Base-by-base conservation (phyloP, 2,329 filamentous ascomycete genomes). In the Nothophoma quercina region DNA sequence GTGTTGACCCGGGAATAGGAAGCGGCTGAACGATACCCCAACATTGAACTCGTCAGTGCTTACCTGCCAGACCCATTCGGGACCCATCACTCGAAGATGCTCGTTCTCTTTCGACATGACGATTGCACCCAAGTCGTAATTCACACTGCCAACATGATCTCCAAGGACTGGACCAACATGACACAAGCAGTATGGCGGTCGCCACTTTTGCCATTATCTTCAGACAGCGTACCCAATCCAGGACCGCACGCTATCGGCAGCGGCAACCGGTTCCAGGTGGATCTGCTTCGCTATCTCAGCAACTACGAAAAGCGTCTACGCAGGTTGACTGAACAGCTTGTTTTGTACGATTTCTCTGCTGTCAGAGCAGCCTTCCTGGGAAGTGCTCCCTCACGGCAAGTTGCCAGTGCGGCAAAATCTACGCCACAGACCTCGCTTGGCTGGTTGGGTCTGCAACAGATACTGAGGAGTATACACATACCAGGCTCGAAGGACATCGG, bases 131-230 rank as follows among this genome's bases (percentile, higher is more conserved):
- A 96, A 73, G 78, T 96, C 5, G 75, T 96, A 49, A 92, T 96
- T 23, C 90, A 96, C 63, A 96, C 92, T 0, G 91, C 92, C 15
- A 96, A 96, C 63, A 91, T 96, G 88, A 93, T 96, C n/a, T 68
- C 81, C 4, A 86, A 87, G 48, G 92, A 96, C 71, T 96, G 92
- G 92, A 83, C 80, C 1, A 95, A 95, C 62, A 90, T 96, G 89
- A 89, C 87, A 1, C 91, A 96, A 70, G 91, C 85, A 1, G 83
- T 90, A 5, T 96, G 92, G 92, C 80, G 77, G 41, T 93, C 90
- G 0, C 90, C 90, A 0, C 68, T 84, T 1, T 83, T 96, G 1
- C 86, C 89, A 1, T 73, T 83, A 4, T 34, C 8, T 12, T 7
- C 18, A 34, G 16, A 7, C 1, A 19, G 33, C 25, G n/a, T 1